A percentile compares a stretch with the other conserved stretches of the same genome.
These are phyloP conservation scores for Fraxinus americana DNA, from an alignment of 257 asterid species.

Conservation along the genomic window DNA sequence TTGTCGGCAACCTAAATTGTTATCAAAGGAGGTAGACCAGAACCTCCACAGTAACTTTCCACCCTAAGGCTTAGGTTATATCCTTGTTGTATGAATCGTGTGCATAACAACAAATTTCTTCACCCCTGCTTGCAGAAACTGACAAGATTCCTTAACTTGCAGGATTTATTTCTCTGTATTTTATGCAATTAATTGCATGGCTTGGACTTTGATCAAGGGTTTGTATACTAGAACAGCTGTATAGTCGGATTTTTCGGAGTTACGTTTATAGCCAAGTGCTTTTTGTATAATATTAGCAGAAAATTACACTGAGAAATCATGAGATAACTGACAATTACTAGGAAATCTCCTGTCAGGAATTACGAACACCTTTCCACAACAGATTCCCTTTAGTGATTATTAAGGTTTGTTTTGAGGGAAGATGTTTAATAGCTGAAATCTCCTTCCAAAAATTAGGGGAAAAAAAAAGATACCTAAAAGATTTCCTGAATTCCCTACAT, in stretches of 20 bases:
- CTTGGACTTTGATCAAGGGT: background rate
- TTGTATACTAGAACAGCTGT: background rate
- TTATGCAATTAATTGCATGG: background rate
- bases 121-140: slow-evolving; percentile 50
- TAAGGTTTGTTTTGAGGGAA: background rate
- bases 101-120: background rate
- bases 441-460: background rate
- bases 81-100: background rate
- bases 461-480: background rate
- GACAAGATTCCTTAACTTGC: slow-evolving; percentile 55
- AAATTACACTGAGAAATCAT: background rate
- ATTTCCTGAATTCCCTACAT: background rate
- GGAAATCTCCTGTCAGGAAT: background rate
- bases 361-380: background rate
- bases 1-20: background rate
- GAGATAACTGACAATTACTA: background rate
- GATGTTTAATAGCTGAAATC: background rate
- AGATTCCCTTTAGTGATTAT: background rate
- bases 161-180: background rate
- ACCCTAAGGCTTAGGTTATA: background rate
- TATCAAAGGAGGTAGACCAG: background rate
- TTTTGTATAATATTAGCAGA: background rate
- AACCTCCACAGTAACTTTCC: background rate
- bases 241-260: background rate
- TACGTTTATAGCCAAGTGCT: background rate